Evolutionary conservation across 73 alveolate genomes (phyloP).

Genomic region (Effrenium voratum): DNA sequence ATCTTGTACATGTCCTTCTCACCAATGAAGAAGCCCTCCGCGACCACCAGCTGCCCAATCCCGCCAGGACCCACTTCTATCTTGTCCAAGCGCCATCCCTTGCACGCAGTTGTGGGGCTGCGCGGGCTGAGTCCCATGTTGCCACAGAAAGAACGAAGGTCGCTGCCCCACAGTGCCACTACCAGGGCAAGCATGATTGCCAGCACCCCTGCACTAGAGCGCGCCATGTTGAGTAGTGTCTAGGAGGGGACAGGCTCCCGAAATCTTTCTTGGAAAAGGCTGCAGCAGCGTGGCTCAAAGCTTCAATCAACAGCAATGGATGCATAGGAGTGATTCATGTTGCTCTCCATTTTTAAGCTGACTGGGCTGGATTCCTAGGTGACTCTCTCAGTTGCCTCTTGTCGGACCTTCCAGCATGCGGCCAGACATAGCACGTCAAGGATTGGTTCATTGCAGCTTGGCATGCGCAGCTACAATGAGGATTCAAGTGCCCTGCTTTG

Average conservation of each 20-base stretch:
- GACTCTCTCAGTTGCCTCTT: too few species aligned
- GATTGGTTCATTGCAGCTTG: too few species aligned
- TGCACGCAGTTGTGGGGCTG: constrained; percentile 50
- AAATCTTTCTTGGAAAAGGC: constrained; percentile 62
- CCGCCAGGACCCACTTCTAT: constrained; percentile 76
- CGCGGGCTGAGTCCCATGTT: constrained; percentile 29
- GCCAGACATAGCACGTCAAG: too few species aligned
- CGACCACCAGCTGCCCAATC: constrained; percentile 83
- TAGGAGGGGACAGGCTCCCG: background rate
- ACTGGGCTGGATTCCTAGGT: too few species aligned
- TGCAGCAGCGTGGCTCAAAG: background rate
- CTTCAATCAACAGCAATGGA: too few species aligned
- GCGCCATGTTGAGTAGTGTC: constrained; percentile 29
- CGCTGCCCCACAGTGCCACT: constrained; percentile 36
- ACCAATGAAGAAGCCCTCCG: constrained; percentile 89
- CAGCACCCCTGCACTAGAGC: constrained; percentile 36
- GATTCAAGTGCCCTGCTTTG: too few species aligned
- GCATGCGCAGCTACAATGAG: too few species aligned
- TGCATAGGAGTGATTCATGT: too few species aligned
- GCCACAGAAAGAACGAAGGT: constrained; percentile 66
- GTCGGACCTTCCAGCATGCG: too few species aligned
- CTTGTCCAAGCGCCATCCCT: constrained; percentile 90
- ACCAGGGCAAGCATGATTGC: constrained; percentile 47
- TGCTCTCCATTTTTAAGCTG: too few species aligned
- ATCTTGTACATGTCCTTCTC: constrained; percentile 92